Conservation (phyloP, 139 green algal species). For the Micractinium sp. region DNA sequence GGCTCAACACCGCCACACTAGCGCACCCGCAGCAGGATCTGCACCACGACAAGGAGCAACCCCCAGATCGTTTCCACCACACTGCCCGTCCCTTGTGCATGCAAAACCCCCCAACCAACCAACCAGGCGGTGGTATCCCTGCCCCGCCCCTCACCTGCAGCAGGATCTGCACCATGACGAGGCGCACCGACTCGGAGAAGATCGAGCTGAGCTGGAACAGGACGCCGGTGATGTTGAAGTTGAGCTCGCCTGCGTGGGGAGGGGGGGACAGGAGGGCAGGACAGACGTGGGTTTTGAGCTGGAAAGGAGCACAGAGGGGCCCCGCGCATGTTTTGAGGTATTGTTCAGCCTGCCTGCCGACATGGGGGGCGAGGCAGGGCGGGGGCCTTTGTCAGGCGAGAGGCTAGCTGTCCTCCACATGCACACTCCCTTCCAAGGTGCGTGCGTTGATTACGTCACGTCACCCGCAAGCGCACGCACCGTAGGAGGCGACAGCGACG, state of each 20-base stretch:
- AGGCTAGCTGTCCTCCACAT: neutral
- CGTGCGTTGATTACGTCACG: too few species aligned
- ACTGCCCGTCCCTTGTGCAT: too few species aligned
- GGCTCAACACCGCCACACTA: too few species aligned
- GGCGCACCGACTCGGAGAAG: conserved; percentile 72
- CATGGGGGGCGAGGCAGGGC: too few species aligned
- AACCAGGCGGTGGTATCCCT: neutral
- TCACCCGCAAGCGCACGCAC: too few species aligned
- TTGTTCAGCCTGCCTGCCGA: too few species aligned
- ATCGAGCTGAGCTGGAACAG: conserved; percentile 87
- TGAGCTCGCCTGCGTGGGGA: conserved; percentile 71
- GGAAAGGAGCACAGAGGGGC: too few species aligned
- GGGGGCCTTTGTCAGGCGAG: too few species aligned
- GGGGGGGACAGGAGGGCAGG: neutral
- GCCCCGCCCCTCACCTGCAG: conserved; percentile 61
- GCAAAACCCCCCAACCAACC: neutral
- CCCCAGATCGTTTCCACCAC: too few species aligned
- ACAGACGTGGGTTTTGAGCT: neutral
- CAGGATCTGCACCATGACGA: conserved; percentile 92
- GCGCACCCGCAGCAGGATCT: conserved; percentile 90
- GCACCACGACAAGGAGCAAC: conserved; percentile 84
- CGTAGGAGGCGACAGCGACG: conserved; percentile 76
- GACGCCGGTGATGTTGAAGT: conserved; percentile 86
- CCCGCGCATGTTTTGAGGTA: too few species aligned
- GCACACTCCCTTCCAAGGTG: too few species aligned